phyloP scores from a whole-genome alignment of 2,329 filamentous ascomycete species.

The Neofusicoccum umdonicola region DNA sequence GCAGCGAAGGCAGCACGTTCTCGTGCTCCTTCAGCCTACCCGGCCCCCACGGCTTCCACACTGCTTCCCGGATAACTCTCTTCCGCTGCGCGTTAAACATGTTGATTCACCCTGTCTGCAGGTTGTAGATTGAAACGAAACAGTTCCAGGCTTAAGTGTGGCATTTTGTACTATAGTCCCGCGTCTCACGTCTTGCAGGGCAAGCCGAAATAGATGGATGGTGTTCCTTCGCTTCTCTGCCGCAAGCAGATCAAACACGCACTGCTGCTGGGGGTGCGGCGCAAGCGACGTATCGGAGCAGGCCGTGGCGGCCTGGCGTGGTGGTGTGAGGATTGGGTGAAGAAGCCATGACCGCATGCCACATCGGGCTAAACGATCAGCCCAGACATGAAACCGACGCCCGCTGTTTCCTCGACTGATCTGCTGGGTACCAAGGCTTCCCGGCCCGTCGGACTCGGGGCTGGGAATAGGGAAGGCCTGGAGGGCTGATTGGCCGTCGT shows the following conservation, averaged over 20 bases:
- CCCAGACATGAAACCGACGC: not conserved
- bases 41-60: slow-evolving; percentile 3
- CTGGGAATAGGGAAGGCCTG: not conserved
- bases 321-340: slow-evolving; percentile 10
- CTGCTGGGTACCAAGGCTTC: too few species aligned
- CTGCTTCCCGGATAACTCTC: not conserved
- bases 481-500: too few species aligned
- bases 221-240: not conserved
- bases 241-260: slow-evolving; percentile 7
- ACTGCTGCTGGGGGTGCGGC: not conserved
- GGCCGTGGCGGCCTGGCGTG: not conserved
- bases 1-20: not conserved
- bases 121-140: not conserved
- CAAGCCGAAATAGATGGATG: not conserved
- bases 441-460: not conserved
- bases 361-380: not conserved
- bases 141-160: not conserved
- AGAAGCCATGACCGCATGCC: slow-evolving; percentile 4
- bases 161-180: slow-evolving; percentile 1
- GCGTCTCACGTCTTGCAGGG: not conserved
- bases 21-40: slow-evolving; percentile 1
- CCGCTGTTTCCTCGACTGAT: not conserved
- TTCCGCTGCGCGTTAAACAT: not conserved
- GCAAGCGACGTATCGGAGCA: slow-evolving; percentile 1
- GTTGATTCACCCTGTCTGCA: not conserved